Evolutionary conservation across 768 basidiomycete species (phyloP), one percentile per base, ranked within the genome.

Genomic region (Sistotremastrum niveocremeum): DNA sequence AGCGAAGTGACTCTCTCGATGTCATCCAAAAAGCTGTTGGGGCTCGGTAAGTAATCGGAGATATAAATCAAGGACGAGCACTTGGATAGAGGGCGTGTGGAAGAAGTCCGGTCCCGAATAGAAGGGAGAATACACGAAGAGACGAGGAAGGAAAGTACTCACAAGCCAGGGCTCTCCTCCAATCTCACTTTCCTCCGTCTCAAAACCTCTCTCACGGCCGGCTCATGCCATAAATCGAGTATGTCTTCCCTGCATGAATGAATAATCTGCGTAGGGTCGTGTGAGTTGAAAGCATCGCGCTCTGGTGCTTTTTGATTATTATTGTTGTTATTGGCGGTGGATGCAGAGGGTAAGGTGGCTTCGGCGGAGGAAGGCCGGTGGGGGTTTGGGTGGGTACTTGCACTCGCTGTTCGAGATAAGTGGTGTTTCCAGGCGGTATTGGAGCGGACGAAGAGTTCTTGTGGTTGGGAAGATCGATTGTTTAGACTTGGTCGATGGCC

Each of bases 141-240:
- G 37, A 12, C 11, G 36, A 20, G 20, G 39, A 48, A 12, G 31
- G 37, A 44, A 41, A 40, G 41, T 0, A 51, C 61, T 45, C 51
- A 73, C 70, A 75, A 75, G 35, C 73, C 73, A 8, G 71, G 63
- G 12, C 65, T 64, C 51, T 75, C 73, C 49, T 76, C 73, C 9
- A 71, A 54, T 46, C 73, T 57, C 45, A 76, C 61, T 52, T 69
- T 71, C 48, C 69, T 62, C 44, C 60, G 55, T 7, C 61, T 57
- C 43, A 75, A 59, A 2, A 75, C 55, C 41, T 70, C 66, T 29
- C 66, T 57, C 34, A 71, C 70, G 2, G 61, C 57, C 37, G 50
- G 60, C 54, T 74, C 67, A 30, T 54, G 54, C 75, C 74, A 76
- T 4, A 75, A 62, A 20, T 61, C 51, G 33, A 63, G 54, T 49